Conservation (phyloP, 768 basidiomycete genomes). For the Rhodocollybia butyracea region DNA sequence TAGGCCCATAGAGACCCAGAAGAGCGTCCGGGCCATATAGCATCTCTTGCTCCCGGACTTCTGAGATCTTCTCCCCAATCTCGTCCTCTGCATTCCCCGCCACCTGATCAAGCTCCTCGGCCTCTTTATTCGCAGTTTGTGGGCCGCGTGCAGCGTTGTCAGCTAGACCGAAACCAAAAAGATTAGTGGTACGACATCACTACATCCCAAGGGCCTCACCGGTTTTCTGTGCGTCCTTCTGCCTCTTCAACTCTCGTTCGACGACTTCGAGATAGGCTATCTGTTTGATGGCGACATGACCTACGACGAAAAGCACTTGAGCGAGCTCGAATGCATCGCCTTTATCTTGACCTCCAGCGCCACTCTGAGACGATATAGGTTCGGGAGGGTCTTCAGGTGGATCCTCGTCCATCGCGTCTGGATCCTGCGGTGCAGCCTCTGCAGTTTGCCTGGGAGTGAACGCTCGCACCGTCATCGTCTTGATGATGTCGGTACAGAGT, state of each 20-base stretch:
- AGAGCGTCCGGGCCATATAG: conserved; percentile 81
- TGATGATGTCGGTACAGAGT: conserved; percentile 78
- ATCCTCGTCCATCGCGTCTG: conserved; percentile 58
- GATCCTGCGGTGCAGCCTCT: conserved; percentile 28
- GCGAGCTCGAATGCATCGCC: conserved; percentile 87
- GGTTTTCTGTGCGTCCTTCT: conserved; percentile 85
- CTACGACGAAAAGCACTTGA: conserved; percentile 93
- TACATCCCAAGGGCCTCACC: conserved; percentile 41
- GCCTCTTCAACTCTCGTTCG: conserved; percentile 93
- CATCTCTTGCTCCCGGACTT: conserved; percentile 82
- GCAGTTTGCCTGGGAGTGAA: conserved; percentile 44
- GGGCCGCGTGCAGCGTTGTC: conserved; percentile 54
- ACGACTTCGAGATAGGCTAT: conserved; percentile 95
- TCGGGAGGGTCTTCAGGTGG: conserved; percentile 28
- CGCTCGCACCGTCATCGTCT: conserved; percentile 70
- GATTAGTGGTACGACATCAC: background rate
- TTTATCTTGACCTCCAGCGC: conserved; percentile 55
- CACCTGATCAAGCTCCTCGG: conserved; percentile 94
- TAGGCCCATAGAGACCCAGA: conserved; percentile 81
- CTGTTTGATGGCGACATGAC: conserved; percentile 96
- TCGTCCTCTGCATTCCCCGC: conserved; percentile 98
- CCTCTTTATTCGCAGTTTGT: conserved; percentile 48
- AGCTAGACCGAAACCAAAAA: conserved; percentile 29
- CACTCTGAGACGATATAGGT: conserved; percentile 26
- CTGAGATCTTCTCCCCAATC: conserved; percentile 88